Evolutionary conservation across 495 filamentous ascomycete species (phyloP).

Genomic region (Neurospora sp.): DNA sequence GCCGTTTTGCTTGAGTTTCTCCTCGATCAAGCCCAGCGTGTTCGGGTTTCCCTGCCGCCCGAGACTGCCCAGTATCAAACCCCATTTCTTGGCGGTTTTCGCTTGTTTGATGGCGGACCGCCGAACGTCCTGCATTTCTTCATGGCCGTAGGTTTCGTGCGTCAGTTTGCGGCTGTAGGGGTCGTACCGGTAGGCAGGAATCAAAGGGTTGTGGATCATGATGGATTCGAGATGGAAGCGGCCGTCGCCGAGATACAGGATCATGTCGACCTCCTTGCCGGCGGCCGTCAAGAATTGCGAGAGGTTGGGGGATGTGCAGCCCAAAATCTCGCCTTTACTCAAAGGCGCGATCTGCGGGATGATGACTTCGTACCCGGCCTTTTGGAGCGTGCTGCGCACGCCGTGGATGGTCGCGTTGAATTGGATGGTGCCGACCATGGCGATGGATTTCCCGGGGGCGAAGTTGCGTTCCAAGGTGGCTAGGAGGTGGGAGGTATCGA

Average conservation of each 20-base stretch:
- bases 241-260: conserved; percentile 92
- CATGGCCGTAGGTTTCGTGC: conserved; percentile 78
- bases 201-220: conserved; percentile 92
- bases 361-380: conserved; percentile 68
- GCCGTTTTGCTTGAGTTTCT: conserved; percentile 51
- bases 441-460: conserved; percentile 69
- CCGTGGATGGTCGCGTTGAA: conserved; percentile 95
- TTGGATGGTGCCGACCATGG: conserved; percentile 93
- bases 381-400: conserved; percentile 61
- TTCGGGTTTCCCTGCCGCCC: conserved; percentile 93
- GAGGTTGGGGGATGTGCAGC: conserved; percentile 83
- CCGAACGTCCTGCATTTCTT: conserved; percentile 75
- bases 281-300: conserved; percentile 21
- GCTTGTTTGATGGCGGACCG: conserved; percentile 66
- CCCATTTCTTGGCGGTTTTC: conserved; percentile 73
- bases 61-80: conserved; percentile 84
- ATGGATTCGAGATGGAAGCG: conserved; percentile 95
- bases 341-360: conserved; percentile 83
- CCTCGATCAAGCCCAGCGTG: conserved; percentile 79
- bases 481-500: conserved; percentile 79
- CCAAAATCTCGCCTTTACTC: conserved; percentile 64
- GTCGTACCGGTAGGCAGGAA: conserved; percentile 93
- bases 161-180: conserved; percentile 90
- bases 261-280: conserved; percentile 52
- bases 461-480: conserved; percentile 88